Conservation (phyloP, 2,329 filamentous ascomycete genomes). For the Colletotrichum orbiculare region DNA sequence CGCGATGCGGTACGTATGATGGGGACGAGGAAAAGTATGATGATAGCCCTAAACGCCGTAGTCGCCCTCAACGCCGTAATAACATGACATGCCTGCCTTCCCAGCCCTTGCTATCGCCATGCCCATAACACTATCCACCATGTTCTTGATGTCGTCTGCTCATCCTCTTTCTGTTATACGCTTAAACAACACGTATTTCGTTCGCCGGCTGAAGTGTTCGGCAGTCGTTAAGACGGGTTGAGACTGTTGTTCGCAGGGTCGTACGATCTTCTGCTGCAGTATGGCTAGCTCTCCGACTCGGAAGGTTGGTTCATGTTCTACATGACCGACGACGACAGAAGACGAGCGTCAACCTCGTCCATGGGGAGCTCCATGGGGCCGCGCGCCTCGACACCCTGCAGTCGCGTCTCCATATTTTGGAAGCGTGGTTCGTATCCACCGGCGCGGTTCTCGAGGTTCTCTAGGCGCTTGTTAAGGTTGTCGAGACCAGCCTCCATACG, state of each 20-base stretch:
- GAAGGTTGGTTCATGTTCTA: slow-evolving; percentile 43
- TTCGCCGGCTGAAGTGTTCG: too few species aligned
- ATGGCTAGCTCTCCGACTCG: not conserved
- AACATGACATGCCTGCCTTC: slow-evolving; percentile 25
- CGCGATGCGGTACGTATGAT: not conserved
- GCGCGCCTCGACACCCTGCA: slow-evolving; percentile 53
- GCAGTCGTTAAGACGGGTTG: too few species aligned
- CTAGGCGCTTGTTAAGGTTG: slow-evolving; percentile 65
- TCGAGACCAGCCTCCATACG: slow-evolving; percentile 63
- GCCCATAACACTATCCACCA: not conserved
- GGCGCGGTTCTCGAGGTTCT: slow-evolving; percentile 61
- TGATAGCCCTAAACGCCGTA: slow-evolving; percentile 29
- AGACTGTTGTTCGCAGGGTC: too few species aligned
- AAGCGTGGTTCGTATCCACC: slow-evolving; percentile 56
- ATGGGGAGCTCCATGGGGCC: slow-evolving; percentile 47
- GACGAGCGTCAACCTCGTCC: slow-evolving; percentile 57
- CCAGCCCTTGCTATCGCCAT: slow-evolving; percentile 16
- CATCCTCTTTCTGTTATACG: not conserved
- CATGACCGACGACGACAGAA: slow-evolving; percentile 57
- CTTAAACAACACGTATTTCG: too few species aligned
- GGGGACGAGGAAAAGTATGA: not conserved
- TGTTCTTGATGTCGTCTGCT: slow-evolving; percentile 11
- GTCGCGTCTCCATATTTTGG: slow-evolving; percentile 54
- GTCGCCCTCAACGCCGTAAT: slow-evolving; percentile 30
- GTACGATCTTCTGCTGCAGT: too few species aligned